Percentiles rank a stretch among this genome's conserved stretches.
Evolutionary conservation across 495 filamentous ascomycete genomes (phyloP).

Genomic region (Penicillium longicatenatum): DNA sequence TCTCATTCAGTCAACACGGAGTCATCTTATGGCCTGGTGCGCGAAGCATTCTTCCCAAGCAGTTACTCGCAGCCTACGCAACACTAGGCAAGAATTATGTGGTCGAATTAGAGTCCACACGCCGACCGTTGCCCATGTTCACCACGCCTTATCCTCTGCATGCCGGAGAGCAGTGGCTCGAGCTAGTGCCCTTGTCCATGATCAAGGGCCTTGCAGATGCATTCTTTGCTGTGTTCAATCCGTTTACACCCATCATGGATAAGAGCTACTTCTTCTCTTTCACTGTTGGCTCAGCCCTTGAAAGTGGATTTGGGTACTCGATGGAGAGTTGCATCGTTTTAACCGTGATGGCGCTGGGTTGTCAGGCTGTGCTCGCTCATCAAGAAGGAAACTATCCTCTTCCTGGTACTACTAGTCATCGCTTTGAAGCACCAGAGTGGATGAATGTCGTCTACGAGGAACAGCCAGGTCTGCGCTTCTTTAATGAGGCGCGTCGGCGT

Average conservation of each 20-base stretch:
- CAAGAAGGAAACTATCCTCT: constrained; percentile 49
- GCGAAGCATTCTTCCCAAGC: constrained; percentile 36
- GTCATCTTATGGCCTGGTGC: constrained; percentile 52
- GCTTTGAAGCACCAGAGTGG: constrained; percentile 48
- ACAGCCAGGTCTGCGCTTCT: constrained; percentile 45
- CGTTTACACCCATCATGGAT: constrained; percentile 51
- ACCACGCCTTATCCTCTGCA: constrained; percentile 42
- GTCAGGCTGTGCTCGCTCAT: constrained; percentile 44
- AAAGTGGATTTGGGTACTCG: constrained; percentile 45
- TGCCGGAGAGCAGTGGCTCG: constrained; percentile 43
- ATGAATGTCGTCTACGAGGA: constrained; percentile 46
- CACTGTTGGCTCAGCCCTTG: constrained; percentile 46
- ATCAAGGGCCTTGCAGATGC: constrained; percentile 48
- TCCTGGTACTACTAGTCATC: constrained; percentile 35
- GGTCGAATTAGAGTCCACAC: constrained; percentile 44
- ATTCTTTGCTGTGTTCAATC: constrained; percentile 48
- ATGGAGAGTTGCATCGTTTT: constrained; percentile 49
- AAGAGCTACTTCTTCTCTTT: constrained; percentile 49
- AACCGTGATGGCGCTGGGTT: constrained; percentile 48
- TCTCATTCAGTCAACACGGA: constrained; percentile 53
- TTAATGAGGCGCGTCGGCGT: constrained; percentile 48
- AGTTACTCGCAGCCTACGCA: constrained; percentile 40
- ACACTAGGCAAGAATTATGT: constrained; percentile 49
- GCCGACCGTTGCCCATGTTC: constrained; percentile 44
- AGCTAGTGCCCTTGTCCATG: constrained; percentile 42